phyloP scores from a whole-genome alignment of 257 asterid genomes.

The Parsonsia alboflavescens region DNA sequence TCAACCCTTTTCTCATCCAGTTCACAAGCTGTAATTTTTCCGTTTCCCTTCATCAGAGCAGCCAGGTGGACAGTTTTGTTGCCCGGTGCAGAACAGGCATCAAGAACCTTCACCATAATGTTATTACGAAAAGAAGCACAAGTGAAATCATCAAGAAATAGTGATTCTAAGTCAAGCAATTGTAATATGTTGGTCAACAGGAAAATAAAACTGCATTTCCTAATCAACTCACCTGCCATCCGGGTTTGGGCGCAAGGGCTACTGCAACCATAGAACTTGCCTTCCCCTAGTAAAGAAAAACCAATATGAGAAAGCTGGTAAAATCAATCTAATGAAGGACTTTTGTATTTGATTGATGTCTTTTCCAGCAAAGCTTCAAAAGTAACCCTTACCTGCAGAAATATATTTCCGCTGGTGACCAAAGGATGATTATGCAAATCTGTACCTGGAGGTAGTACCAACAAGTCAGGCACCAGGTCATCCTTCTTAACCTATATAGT shows the following conservation, averaged over 20 bases:
- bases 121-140: too few relatives aligned
- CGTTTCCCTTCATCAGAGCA: constrained; percentile 80
- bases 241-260: constrained; percentile 78
- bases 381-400: constrained; percentile 61
- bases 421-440: constrained; percentile 89
- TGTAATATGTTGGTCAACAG: not conserved
- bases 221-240: constrained; percentile 61
- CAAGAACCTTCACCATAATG: constrained; percentile 74
- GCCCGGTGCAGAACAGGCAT: constrained; percentile 97
- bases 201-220: constrained; percentile 2
- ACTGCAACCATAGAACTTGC: constrained; percentile 93
- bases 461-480: constrained; percentile 67
- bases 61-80: constrained; percentile 95
- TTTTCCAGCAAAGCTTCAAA: not conserved
- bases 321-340: not conserved
- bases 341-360: not conserved
- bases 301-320: not conserved
- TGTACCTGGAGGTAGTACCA: constrained; percentile 77
- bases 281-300: constrained; percentile 51
- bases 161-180: not conserved
- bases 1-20: constrained; percentile 66
- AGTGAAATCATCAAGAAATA: not conserved
- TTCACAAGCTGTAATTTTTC: constrained; percentile 85
- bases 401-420: constrained; percentile 56
- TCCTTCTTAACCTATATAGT: constrained; percentile 57